Evolutionary conservation across 352 stramenopile species (phyloP).

Genomic region (Nothophytophthora sp.): DNA sequence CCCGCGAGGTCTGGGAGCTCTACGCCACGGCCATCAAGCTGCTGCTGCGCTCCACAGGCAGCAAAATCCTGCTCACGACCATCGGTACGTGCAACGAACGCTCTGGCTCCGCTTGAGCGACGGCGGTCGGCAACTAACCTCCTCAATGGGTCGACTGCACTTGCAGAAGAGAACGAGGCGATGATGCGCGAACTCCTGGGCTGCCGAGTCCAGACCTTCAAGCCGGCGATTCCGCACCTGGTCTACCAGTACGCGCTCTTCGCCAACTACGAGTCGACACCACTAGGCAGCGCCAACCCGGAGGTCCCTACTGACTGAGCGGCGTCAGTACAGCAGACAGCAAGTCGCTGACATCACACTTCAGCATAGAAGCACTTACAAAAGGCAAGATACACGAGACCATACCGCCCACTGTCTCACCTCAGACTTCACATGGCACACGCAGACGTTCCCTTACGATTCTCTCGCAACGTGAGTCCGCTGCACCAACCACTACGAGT

Average conservation of each 20-base stretch:
- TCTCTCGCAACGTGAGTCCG: too few relatives aligned
- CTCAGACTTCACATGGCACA: too few relatives aligned
- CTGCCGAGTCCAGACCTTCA: constrained; percentile 68
- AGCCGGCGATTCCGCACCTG: constrained; percentile 92
- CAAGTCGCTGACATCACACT: too few relatives aligned
- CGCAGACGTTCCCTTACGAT: too few relatives aligned
- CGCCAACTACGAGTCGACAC: constrained; percentile 86
- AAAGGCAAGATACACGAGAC: too few relatives aligned
- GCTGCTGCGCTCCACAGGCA: constrained; percentile 54
- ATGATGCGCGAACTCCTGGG: constrained; percentile 89
- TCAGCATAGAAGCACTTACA: too few relatives aligned
- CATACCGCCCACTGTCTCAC: too few relatives aligned
- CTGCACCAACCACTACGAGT: too few relatives aligned
- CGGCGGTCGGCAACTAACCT: too few relatives aligned
- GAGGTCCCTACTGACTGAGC: constrained; percentile 69
- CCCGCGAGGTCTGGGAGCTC: constrained; percentile 90
- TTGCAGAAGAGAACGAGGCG: constrained; percentile 84
- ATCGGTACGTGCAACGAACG: constrained; percentile 77
- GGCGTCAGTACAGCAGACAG: too few relatives aligned
- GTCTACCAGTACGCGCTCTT: constrained; percentile 96
- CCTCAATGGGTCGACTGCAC: not conserved
- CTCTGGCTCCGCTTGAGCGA: too few relatives aligned
- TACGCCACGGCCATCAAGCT: constrained; percentile 77
- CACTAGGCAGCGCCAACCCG: constrained; percentile 64
- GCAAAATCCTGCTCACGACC: constrained; percentile 89